phyloP scores from a whole-genome alignment of 1,139 yeast genomes.

The Candida dubliniensis region DNA sequence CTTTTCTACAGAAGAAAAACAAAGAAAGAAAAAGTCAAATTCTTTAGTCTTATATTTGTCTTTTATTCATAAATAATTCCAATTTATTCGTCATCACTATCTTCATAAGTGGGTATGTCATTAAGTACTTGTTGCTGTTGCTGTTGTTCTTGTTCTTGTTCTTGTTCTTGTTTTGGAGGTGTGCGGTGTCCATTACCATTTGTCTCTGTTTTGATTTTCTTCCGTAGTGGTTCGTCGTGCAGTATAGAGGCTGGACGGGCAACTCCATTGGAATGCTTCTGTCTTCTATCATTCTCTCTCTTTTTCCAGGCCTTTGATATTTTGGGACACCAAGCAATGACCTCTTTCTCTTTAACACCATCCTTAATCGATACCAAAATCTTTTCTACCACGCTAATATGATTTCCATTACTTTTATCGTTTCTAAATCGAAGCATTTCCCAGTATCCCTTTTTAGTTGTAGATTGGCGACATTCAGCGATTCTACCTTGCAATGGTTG shows the following conservation, averaged over 20 bases:
- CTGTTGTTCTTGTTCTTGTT: not conserved
- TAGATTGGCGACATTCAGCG: slow-evolving; percentile 73
- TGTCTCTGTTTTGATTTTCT: slow-evolving; percentile 7
- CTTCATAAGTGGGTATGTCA: slow-evolving; percentile 45
- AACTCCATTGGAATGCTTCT: slow-evolving; percentile 12
- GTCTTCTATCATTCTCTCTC: slow-evolving; percentile 31
- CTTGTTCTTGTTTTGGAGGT: slow-evolving; percentile 15
- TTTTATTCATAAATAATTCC: not conserved
- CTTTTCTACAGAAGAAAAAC: too few relatives aligned
- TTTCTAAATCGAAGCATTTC: slow-evolving; percentile 85
- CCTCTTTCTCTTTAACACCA: slow-evolving; percentile 77
- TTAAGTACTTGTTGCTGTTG: slow-evolving; percentile 10
- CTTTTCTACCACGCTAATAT: slow-evolving; percentile 73
- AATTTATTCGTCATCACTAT: slow-evolving; percentile 34
- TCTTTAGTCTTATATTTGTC: not conserved
- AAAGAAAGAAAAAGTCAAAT: too few relatives aligned
- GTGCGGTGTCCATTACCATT: slow-evolving; percentile 6
- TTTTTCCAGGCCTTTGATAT: slow-evolving; percentile 39
- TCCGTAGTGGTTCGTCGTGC: slow-evolving; percentile 10
- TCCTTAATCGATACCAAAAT: slow-evolving; percentile 84
- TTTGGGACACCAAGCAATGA: slow-evolving; percentile 46
- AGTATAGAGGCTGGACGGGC: slow-evolving; percentile 6
- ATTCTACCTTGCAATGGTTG: slow-evolving; percentile 92
- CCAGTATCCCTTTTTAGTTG: slow-evolving; percentile 63
- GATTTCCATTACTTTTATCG: slow-evolving; percentile 89